A percentile compares a stretch with the other conserved stretches of the same genome.
Conservation (phyloP, 2,329 filamentous ascomycete genomes). For the Ophiocordyceps camponoti-floridani region DNA sequence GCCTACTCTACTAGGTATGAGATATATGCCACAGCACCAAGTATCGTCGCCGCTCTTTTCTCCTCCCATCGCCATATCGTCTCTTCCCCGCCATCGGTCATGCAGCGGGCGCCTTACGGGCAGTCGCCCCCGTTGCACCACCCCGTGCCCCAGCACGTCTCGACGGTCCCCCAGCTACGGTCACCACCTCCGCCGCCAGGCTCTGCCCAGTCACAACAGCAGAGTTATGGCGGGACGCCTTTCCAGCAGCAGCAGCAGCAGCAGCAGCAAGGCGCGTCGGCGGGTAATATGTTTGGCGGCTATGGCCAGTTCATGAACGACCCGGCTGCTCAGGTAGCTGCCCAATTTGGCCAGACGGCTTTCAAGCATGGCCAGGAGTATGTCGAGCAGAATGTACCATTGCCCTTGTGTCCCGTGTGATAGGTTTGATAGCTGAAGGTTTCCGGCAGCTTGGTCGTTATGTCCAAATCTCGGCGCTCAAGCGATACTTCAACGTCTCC, state of each 20-base stretch:
- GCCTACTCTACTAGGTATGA: too few relatives aligned
- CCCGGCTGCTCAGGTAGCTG: slow-evolving; percentile 83
- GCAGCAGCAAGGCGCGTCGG: slow-evolving; percentile 21
- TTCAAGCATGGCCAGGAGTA: slow-evolving; percentile 87
- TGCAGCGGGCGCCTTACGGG: slow-evolving; percentile 76
- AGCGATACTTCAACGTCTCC: slow-evolving; percentile 98
- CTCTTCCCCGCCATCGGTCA: slow-evolving; percentile 17
- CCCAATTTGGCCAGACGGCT: slow-evolving; percentile 83
- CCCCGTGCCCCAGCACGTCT: slow-evolving; percentile 94
- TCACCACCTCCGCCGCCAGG: slow-evolving; percentile 72
- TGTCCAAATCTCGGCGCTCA: slow-evolving; percentile 80
- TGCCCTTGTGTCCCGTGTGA: neutral
- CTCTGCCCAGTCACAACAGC: slow-evolving; percentile 47
- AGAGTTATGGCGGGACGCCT: slow-evolving; percentile 50
- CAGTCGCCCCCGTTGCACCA: slow-evolving; percentile 91
- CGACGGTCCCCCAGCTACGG: slow-evolving; percentile 88
- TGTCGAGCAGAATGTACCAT: slow-evolving; percentile 76
- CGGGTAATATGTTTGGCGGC: slow-evolving; percentile 42
- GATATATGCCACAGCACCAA: too few relatives aligned
- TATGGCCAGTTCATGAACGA: slow-evolving; percentile 95
- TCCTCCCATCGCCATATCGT: neutral
- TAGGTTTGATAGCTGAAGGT: slow-evolving; percentile 4
- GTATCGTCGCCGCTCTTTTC: too few relatives aligned
- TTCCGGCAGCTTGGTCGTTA: slow-evolving; percentile 42
- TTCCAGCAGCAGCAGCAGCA: slow-evolving; percentile 43